Conservation (phyloP, 345 rosid genomes). For the Hibiscus syriacus region DNA sequence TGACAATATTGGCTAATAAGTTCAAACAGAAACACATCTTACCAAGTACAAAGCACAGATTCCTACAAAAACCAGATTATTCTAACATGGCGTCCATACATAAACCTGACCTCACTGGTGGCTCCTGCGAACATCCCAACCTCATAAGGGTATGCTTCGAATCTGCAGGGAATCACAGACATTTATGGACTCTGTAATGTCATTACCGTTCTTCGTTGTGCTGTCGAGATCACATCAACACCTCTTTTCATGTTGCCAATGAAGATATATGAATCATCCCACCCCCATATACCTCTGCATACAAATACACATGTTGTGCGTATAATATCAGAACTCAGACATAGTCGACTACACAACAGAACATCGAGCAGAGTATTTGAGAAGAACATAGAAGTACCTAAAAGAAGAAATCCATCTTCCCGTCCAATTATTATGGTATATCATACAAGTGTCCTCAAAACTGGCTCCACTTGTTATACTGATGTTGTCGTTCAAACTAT, state of each 20-base stretch:
- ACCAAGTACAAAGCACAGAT: too few relatives aligned
- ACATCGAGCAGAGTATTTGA: neutral
- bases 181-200: slow-evolving; percentile 37
- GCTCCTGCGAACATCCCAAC: slow-evolving; percentile 71
- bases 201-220: slow-evolving; percentile 22
- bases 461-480: slow-evolving; percentile 47
- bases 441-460: slow-evolving; percentile 36
- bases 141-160: slow-evolving; percentile 52
- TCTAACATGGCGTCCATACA: slow-evolving; percentile 29
- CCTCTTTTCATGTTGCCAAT: slow-evolving; percentile 51
- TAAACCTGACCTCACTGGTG: slow-evolving; percentile 63
- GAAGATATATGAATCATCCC: slow-evolving; percentile 76
- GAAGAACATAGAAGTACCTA: slow-evolving; percentile 28
- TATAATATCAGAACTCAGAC: neutral
- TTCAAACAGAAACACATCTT: too few relatives aligned
- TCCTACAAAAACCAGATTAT: too few relatives aligned
- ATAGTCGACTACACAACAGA: neutral
- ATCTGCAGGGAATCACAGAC: slow-evolving; percentile 64
- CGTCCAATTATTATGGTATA: slow-evolving; percentile 57
- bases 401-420: slow-evolving; percentile 83
- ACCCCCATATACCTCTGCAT: slow-evolving; percentile 76
- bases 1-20: too few relatives aligned
- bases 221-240: slow-evolving; percentile 57
- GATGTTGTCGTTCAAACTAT: slow-evolving; percentile 53
- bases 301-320: neutral